Evolutionary conservation across 495 filamentous ascomycete species (phyloP).

Genomic region (Lasiosphaeris hirsuta): DNA sequence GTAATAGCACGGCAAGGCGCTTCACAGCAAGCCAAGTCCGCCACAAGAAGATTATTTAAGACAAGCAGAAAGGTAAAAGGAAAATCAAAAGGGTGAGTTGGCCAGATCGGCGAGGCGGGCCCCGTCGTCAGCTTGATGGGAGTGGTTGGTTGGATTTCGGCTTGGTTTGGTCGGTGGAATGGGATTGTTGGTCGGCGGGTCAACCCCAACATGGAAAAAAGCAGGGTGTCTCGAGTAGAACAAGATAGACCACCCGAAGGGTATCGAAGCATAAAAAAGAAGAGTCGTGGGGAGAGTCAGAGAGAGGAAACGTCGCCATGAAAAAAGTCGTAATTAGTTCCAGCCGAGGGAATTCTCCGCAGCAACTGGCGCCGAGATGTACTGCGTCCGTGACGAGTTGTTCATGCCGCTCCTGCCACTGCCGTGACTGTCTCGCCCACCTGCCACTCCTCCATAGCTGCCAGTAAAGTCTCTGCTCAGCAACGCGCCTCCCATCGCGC

Average conservation of each 20-base stretch:
- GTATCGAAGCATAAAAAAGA: slow-evolving; percentile 50
- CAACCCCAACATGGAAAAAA: slow-evolving; percentile 15
- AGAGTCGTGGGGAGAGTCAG: slow-evolving; percentile 15
- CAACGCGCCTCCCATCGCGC: slow-evolving; percentile 37
- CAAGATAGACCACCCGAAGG: slow-evolving; percentile 35
- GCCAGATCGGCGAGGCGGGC: background rate
- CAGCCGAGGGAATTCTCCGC: slow-evolving; percentile 97
- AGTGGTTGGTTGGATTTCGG: slow-evolving; percentile 8
- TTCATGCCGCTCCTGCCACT: slow-evolving; percentile 67
- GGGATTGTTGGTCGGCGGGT: background rate
- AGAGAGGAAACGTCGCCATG: slow-evolving; percentile 24
- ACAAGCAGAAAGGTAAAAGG: slow-evolving; percentile 6
- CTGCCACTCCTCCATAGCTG: slow-evolving; percentile 48
- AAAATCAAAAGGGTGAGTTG: slow-evolving; percentile 3
- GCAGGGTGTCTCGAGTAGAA: slow-evolving; percentile 9
- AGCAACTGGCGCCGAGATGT: slow-evolving; percentile 82
- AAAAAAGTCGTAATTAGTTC: slow-evolving; percentile 63
- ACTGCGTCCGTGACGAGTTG: slow-evolving; percentile 66
- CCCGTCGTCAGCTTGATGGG: background rate
- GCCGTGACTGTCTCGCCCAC: slow-evolving; percentile 38
- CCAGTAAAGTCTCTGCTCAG: slow-evolving; percentile 46
- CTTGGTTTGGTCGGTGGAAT: slow-evolving; percentile 2
- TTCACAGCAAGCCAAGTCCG: slow-evolving; percentile 24
- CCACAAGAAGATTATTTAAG: slow-evolving; percentile 7
- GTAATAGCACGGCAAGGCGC: slow-evolving; percentile 25